Conservation (phyloP, 345 rosid species). For the Triadica sebifera region DNA sequence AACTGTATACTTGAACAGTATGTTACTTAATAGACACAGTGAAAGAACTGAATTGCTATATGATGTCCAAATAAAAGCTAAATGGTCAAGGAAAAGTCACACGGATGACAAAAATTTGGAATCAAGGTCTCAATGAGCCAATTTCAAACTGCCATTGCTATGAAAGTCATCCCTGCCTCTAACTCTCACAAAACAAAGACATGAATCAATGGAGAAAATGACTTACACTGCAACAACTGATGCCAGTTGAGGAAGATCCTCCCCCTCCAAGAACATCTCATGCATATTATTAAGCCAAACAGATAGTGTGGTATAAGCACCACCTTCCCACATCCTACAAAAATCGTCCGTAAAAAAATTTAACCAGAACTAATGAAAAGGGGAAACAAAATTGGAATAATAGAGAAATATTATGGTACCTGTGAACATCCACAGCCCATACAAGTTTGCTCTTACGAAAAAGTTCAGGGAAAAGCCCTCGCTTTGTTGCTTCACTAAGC, state of each 20-base stretch:
- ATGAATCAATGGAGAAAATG: conserved; percentile 15
- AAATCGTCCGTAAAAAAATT: conserved; percentile 24
- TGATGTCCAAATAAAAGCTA: background rate
- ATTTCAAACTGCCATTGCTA: background rate
- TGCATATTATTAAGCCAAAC: conserved; percentile 72
- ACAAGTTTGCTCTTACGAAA: conserved; percentile 78
- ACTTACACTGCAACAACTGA: conserved; percentile 81
- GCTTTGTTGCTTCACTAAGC: conserved; percentile 71
- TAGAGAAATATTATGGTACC: conserved; percentile 38
- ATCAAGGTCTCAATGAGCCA: background rate
- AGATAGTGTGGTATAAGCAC: conserved; percentile 67
- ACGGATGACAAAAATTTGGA: background rate
- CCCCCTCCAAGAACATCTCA: conserved; percentile 49
- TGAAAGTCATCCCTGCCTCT: background rate
- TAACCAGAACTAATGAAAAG: conserved; percentile 20
- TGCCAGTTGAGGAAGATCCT: conserved; percentile 81
- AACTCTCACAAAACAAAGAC: background rate
- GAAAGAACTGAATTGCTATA: background rate
- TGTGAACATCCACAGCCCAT: conserved; percentile 87
- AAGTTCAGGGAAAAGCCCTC: conserved; percentile 90
- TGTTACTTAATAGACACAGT: background rate
- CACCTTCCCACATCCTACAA: conserved; percentile 91
- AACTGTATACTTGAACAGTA: background rate
- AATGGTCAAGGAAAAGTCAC: background rate
- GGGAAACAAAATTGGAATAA: conserved; percentile 9